phyloP scores from a whole-genome alignment of 1,284 basidiomycete species.

The Moniliella sp. region DNA sequence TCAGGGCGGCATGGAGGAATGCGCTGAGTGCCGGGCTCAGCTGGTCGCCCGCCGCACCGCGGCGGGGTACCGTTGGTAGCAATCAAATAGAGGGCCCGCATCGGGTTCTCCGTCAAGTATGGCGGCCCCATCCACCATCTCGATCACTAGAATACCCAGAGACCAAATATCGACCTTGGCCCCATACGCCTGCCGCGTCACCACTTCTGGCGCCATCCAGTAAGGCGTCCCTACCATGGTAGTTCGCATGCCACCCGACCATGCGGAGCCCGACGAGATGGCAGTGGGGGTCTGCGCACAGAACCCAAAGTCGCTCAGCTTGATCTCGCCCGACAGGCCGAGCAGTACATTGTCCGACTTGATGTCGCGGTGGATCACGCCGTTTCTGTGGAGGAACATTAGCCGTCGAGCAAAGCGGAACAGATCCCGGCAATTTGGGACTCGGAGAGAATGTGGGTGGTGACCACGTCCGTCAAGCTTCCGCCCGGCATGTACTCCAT shows the following conservation, averaged over 20 bases:
- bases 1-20: too few species aligned
- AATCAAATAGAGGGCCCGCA: too few species aligned
- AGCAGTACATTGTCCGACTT: conserved; percentile 19
- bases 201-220: conserved; percentile 27
- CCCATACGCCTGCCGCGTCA: conserved; percentile 14
- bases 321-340: conserved; percentile 11
- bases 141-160: conserved; percentile 35
- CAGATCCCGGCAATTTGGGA: too few species aligned
- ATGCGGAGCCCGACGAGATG: conserved; percentile 3
- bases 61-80: too few species aligned
- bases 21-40: too few species aligned
- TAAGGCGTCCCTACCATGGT: conserved; percentile 20
- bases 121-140: too few species aligned
- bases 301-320: conserved; percentile 21
- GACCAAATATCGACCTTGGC: conserved; percentile 17
- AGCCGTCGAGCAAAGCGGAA: too few species aligned
- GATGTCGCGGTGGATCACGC: conserved; percentile 16
- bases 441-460: too few species aligned
- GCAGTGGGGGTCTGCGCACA: conserved; percentile 50
- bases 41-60: too few species aligned
- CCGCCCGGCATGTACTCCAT: too few species aligned
- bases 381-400: conserved; percentile 10
- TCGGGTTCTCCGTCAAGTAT: too few species aligned
- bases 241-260: conserved; percentile 2
- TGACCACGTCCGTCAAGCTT: too few species aligned